Evolutionary conservation across 306 rosid species (phyloP).

Genomic region (Betula pendula): DNA sequence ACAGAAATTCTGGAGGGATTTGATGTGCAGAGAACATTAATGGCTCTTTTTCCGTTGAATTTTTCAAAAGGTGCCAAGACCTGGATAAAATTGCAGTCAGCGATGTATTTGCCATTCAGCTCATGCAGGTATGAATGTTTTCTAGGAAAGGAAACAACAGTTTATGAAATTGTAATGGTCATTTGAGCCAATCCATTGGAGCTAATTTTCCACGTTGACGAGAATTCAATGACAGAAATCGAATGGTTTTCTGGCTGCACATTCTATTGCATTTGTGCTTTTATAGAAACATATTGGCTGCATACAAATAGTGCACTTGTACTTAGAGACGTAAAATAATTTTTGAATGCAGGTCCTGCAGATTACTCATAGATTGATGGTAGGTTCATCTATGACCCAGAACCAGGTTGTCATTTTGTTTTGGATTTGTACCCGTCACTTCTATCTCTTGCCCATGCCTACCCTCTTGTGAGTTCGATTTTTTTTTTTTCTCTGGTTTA

Average conservation of each 20-base stretch:
- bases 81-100: constrained; percentile 78
- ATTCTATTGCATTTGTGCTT: not conserved
- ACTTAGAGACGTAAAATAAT: too few species aligned
- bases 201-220: too few species aligned
- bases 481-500: too few species aligned
- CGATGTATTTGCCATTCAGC: constrained; percentile 87
- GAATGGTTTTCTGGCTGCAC: not conserved
- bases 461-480: constrained; percentile 49
- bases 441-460: constrained; percentile 73
- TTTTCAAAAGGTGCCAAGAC: constrained; percentile 69
- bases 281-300: not conserved
- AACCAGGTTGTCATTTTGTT: too few species aligned
- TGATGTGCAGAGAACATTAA: constrained; percentile 80
- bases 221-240: not conserved
- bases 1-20: constrained; percentile 93
- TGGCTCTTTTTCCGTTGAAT: constrained; percentile 63
- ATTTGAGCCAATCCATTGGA: not conserved
- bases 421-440: too few species aligned
- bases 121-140: constrained; percentile 75
- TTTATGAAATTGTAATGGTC: not conserved
- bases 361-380: too few species aligned
- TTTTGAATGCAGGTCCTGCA: too few species aligned
- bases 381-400: too few species aligned
- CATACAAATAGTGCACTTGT: not conserved
- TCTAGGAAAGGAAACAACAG: not conserved